Percentiles rank a stretch among this genome's conserved stretches.
Conservation (phyloP, 2,329 filamentous ascomycete genomes). For the Rhexocercosporidium sp. region DNA sequence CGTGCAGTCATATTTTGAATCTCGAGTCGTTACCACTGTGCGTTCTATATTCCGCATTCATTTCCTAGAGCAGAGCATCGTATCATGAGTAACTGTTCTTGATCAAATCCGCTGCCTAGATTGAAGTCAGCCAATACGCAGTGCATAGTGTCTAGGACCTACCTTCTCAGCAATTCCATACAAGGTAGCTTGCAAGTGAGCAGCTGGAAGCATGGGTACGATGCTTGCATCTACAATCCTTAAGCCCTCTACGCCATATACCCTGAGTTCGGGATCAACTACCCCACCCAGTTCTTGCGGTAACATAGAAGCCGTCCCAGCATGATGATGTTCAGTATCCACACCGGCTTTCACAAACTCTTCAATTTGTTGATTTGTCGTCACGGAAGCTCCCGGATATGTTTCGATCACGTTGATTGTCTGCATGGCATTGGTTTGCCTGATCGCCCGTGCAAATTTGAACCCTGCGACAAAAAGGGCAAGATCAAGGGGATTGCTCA, state of each 20-base stretch:
- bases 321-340: not conserved
- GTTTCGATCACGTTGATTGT: slow-evolving; percentile 40
- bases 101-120: no score
- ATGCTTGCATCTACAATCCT: slow-evolving; percentile 36
- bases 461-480: slow-evolving; percentile 41
- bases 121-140: no score
- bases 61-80: no score
- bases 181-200: slow-evolving; percentile 20
- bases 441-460: slow-evolving; percentile 20
- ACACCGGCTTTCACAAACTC: slow-evolving; percentile 37
- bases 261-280: slow-evolving; percentile 32
- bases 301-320: slow-evolving; percentile 34
- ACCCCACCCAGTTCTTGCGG: slow-evolving; percentile 33
- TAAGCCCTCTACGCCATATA: slow-evolving; percentile 35
- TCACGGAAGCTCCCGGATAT: slow-evolving; percentile 37
- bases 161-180: slow-evolving; percentile 39
- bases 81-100: no score
- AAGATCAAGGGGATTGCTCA: slow-evolving; percentile 40
- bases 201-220: slow-evolving; percentile 32
- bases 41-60: no score
- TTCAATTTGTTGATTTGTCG: slow-evolving; percentile 32
- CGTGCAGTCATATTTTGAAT: no score
- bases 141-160: no score
- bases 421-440: slow-evolving; percentile 35
- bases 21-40: no score